These are phyloP conservation scores for Globisporangium mamillatum DNA, from an alignment of 352 stramenopile genomes.

Conservation along the genomic window DNA sequence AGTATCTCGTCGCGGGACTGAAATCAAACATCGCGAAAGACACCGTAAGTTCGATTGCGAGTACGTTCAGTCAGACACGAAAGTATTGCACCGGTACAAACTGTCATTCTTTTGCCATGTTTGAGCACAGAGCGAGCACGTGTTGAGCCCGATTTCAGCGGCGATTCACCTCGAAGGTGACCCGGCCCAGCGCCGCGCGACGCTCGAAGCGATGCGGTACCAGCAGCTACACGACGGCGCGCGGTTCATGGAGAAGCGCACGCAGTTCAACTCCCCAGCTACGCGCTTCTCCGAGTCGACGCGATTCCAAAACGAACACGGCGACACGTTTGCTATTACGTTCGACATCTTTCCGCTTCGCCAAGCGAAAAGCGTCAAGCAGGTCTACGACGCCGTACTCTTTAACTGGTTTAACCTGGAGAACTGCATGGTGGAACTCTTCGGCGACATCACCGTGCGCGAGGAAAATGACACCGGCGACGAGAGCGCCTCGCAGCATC, in stretches of 20 bases:
- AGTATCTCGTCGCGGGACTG: conserved; percentile 12
- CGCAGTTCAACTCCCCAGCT: conserved; percentile 17
- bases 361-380: conserved; percentile 16
- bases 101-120: neutral
- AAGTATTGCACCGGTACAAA: neutral
- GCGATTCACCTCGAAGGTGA: neutral
- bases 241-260: conserved; percentile 27
- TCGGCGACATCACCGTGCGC: conserved; percentile 16
- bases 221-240: conserved; percentile 6
- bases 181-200: neutral
- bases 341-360: conserved; percentile 29
- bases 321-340: conserved; percentile 39
- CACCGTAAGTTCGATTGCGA: neutral
- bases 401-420: conserved; percentile 16
- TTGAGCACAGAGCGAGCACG: conserved; percentile 3
- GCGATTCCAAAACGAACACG: conserved; percentile 33
- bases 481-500: conserved; percentile 8
- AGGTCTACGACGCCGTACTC: conserved; percentile 16
- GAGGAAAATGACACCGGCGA: conserved; percentile 11
- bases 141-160: neutral
- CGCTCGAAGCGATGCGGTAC: neutral
- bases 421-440: conserved; percentile 9
- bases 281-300: conserved; percentile 24
- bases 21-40: conserved; percentile 10
- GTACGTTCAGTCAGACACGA: neutral